Evolutionary conservation across 1,139 yeast species (phyloP).

Genomic region (Martiniozyma asiatica): DNA sequence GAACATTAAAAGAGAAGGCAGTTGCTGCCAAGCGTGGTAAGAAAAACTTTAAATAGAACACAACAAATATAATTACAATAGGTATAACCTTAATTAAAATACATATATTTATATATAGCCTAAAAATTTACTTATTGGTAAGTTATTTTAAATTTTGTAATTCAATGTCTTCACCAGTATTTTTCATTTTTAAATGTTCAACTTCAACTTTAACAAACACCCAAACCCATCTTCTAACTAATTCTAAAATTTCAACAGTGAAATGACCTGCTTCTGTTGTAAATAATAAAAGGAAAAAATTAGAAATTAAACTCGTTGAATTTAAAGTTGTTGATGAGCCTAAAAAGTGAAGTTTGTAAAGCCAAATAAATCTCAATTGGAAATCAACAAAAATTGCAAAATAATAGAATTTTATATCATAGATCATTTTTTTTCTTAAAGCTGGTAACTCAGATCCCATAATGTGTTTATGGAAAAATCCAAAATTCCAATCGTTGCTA

Average conservation of each 20-base stretch:
- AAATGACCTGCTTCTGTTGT: slow-evolving; percentile 52
- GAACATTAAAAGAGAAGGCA: slow-evolving; percentile 42
- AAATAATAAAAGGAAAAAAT: slow-evolving; percentile 24
- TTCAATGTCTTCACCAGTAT: slow-evolving; percentile 12
- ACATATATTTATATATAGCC: too few relatives aligned
- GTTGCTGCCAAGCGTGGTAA: slow-evolving; percentile 12
- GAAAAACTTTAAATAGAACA: too few relatives aligned
- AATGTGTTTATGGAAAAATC: slow-evolving; percentile 31
- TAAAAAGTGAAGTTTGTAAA: slow-evolving; percentile 30
- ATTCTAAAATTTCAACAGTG: slow-evolving; percentile 57
- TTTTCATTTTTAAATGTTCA: slow-evolving; percentile 39
- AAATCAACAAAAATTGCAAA: slow-evolving; percentile 49
- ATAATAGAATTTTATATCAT: slow-evolving; percentile 33
- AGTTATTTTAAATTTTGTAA: slow-evolving; percentile 9
- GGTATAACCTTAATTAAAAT: too few relatives aligned
- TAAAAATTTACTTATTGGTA: too few relatives aligned
- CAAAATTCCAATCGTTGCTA: slow-evolving; percentile 77
- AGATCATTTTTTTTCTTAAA: slow-evolving; percentile 22
- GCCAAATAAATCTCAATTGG: slow-evolving; percentile 63
- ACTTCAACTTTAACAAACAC: slow-evolving; percentile 72
- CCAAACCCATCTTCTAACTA: slow-evolving; percentile 83
- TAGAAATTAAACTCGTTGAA: slow-evolving; percentile 10
- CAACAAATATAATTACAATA: too few relatives aligned
- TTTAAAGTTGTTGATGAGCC: slow-evolving; percentile 1
- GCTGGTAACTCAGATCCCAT: slow-evolving; percentile 8